A percentile compares a stretch with the other conserved stretches of the same genome.
phyloP scores from a whole-genome alignment of 176 grass and related monocot species.

The Phoenix roebelenii region DNA sequence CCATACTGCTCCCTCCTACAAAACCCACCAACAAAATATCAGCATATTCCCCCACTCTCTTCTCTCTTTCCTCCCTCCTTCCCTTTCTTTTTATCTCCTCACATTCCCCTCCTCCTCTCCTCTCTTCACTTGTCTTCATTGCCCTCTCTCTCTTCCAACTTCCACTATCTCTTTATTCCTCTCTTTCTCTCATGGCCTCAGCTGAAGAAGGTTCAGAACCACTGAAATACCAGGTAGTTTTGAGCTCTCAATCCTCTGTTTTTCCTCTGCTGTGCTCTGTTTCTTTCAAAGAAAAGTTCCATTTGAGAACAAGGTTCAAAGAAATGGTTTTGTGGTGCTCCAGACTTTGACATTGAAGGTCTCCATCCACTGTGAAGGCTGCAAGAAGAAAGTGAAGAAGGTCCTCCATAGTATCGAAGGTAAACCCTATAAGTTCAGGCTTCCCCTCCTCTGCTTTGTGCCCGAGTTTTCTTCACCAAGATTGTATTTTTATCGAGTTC shows the following conservation, averaged over 20 bases:
- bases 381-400: constrained; percentile 98
- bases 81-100: neutral
- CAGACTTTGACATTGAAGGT: constrained; percentile 79
- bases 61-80: constrained; percentile 3
- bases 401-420: constrained; percentile 92
- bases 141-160: neutral
- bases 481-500: neutral
- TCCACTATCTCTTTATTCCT: neutral
- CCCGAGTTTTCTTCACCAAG: neutral
- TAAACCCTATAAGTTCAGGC: constrained; percentile 10
- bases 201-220: constrained; percentile 48
- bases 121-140: neutral
- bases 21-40: too few relatives aligned
- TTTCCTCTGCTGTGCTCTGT: constrained; percentile 6
- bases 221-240: constrained; percentile 68
- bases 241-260: neutral
- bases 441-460: neutral
- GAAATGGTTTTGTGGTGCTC: constrained; percentile 1
- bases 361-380: constrained; percentile 96
- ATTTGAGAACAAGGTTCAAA: too few relatives aligned
- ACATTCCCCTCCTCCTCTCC: constrained; percentile 11
- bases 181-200: constrained; percentile 41
- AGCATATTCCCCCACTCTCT: too few relatives aligned
- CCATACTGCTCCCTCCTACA: too few relatives aligned
- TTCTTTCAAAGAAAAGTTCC: neutral